Conservation (phyloP, 805 yeast species). For the Yarrowia phangngaensis region DNA sequence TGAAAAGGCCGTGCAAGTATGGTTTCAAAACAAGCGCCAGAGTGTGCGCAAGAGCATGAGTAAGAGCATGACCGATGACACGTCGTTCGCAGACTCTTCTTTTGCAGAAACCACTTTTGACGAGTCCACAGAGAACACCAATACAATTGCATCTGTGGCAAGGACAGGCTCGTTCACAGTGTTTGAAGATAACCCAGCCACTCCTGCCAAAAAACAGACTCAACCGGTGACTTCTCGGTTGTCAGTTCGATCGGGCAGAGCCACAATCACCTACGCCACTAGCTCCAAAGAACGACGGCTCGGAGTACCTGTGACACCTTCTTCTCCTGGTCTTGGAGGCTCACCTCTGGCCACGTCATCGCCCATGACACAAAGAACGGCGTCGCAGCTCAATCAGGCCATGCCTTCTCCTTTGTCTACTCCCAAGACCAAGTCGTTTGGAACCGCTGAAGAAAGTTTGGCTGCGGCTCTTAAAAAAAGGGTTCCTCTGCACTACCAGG, state of each 20-base stretch:
- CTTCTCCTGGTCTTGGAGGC: slow-evolving; percentile 11
- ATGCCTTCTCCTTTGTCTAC: slow-evolving; percentile 15
- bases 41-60: slow-evolving; percentile 44
- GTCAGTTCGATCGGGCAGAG: slow-evolving; percentile 23
- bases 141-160: slow-evolving; percentile 24
- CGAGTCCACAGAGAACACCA: no score
- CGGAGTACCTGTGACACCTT: slow-evolving; percentile 2
- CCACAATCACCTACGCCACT: slow-evolving; percentile 17
- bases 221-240: slow-evolving; percentile 8
- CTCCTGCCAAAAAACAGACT: slow-evolving; percentile 24
- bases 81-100: slow-evolving; percentile 23
- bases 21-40: slow-evolving; percentile 97
- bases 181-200: slow-evolving; percentile 24
- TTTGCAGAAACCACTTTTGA: slow-evolving; percentile 9
- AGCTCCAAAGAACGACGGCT: slow-evolving; percentile 17
- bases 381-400: slow-evolving; percentile 22
- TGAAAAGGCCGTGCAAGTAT: slow-evolving; percentile 96
- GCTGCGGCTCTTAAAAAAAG: slow-evolving; percentile 22
- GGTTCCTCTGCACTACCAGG: slow-evolving; percentile 12
- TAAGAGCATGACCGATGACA: slow-evolving; percentile 26
- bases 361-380: slow-evolving; percentile 18
- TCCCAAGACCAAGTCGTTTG: slow-evolving; percentile 19
- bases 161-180: slow-evolving; percentile 23
- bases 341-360: slow-evolving; percentile 24
- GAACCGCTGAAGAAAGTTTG: slow-evolving; percentile 15